Conservation (phyloP, 495 filamentous ascomycete species). For the Glarea lozoyensis region DNA sequence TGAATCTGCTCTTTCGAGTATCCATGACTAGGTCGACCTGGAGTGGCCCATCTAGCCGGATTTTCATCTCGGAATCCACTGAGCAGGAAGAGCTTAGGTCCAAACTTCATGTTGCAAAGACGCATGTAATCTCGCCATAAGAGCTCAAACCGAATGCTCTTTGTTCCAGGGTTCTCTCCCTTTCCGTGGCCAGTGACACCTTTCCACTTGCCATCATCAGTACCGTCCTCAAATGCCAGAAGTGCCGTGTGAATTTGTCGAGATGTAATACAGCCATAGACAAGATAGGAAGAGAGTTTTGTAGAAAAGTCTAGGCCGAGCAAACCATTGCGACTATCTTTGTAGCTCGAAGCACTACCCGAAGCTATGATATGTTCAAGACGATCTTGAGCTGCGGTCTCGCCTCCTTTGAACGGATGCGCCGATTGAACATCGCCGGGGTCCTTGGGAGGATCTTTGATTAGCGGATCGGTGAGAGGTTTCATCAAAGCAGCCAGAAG, state of each 20-base stretch:
- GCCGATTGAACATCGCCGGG: slow-evolving; percentile 42
- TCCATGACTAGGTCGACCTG: slow-evolving; percentile 6
- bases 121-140: slow-evolving; percentile 73
- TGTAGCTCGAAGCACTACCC: slow-evolving; percentile 49
- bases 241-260: slow-evolving; percentile 56
- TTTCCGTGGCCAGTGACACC: slow-evolving; percentile 36
- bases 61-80: slow-evolving; percentile 46
- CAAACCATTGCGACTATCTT: slow-evolving; percentile 59
- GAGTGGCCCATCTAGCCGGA: slow-evolving; percentile 29
- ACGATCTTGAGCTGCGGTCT: slow-evolving; percentile 42
- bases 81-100: slow-evolving; percentile 46
- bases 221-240: slow-evolving; percentile 49
- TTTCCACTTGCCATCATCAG: slow-evolving; percentile 3
- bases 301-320: slow-evolving; percentile 59
- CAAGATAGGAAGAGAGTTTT: slow-evolving; percentile 60
- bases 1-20: slow-evolving; percentile 22
- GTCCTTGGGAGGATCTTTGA: slow-evolving; percentile 29
- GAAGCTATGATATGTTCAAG: slow-evolving; percentile 47
- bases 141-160: slow-evolving; percentile 57
- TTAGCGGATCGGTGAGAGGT: slow-evolving; percentile 37
- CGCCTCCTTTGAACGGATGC: slow-evolving; percentile 61
- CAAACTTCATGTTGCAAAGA: slow-evolving; percentile 57
- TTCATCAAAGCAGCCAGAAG: slow-evolving; percentile 40
- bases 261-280: slow-evolving; percentile 58
- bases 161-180: slow-evolving; percentile 61